Base-by-base conservation (phyloP, 495 filamentous ascomycete species). In the Neurospora tetraspora region DNA sequence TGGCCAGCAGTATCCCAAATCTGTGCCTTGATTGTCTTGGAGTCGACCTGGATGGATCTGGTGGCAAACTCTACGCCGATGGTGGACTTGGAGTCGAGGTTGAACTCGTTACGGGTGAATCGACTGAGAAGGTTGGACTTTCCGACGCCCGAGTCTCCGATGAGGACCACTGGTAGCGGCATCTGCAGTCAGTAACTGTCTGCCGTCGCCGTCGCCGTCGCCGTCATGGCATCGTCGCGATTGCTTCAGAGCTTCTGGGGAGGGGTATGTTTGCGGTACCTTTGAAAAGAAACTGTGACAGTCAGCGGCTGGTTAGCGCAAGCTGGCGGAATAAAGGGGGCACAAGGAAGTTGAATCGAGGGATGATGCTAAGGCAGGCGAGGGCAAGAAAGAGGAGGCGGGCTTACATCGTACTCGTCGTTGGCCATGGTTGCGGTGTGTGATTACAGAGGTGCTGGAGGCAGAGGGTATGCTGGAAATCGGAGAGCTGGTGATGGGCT, bases 1-100 rank as follows among this genome's bases (percentile, higher is more conserved):
- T 99, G 96, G 78, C 96, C 96, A 70, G 96, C 96, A 71, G 96
- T 99, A 86, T 99, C 96, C 96, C 96, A 99, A 81, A 99, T 99
- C 87, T 99, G 96, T 78, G 96, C 96, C 88, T 99, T 99, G 91
- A 99, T 99, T 76, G 96, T 99, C 88, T 99, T 99, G 77, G 92
- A 90, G 85, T 99, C 96, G 79, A 99, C 96, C 84, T 98, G 96
- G 84, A 99, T 98, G 74, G 94, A 97, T 71, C 96, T 91, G 73
- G 96, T 99, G 76, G 96, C 96, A 82, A 99, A 99, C 85, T 99
- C 96, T 77, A 99, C 96, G 79, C 96, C 96, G 86, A 99, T 99
- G 75, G 96, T 99, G 71, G 96, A 98, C 90, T 99, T 99, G 82
- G 95, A 98, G 84, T 99, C 96, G 73, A 98, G 88, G 86, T 98